Evolutionary conservation across 2,329 filamentous ascomycete species (phyloP), one percentile per base, ranked within the genome.

Genomic region (Sclerotinia glacialis): DNA sequence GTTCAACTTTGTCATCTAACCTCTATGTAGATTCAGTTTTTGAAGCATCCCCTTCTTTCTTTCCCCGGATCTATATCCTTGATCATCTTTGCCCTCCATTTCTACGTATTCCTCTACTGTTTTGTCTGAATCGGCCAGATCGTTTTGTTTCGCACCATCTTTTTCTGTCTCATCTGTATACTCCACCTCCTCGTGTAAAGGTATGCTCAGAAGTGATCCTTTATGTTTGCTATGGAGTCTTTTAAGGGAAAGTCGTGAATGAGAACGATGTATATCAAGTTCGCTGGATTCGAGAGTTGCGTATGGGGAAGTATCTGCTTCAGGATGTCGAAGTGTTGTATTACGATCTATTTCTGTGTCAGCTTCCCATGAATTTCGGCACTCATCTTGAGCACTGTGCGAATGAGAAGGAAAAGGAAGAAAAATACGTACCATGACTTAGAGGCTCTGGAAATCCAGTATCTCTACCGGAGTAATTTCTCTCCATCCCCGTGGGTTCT

Each of bases 311-410:
- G 84, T 79, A 71, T 87, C 81, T 67, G 86, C 86, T 23, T 87
- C 85, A 28, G 86, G 86, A 68, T 89, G 86, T 26, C 83, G 84
- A 21, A 85, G 78, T 2, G 85, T 86, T 18, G 86, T 89, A 71
- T 87, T 89, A 69, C 82, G 80, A 55, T 80, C 79, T 73, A 71
- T 58, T 23, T 3, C n/a, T 23, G 54, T 11, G 55, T 69, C 47
- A 65, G 63, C 59, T 62, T 40, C 5, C 11, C 16, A 16, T 37
- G 37, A 56, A 44, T 11, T 23, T 42, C 31, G 11, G 14, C 44
- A 34, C n/a, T 16, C 3, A 28, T 18, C 21, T 16, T 12, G 18
- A 23, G 3, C 28, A 6, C 6, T 2, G n/a, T 5, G 37, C 26
- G 63, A 23, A 44, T 26, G 40, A 59, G 16, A 59, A 28, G 23